Conservation (phyloP, 352 stramenopile species). For the Thraustochytrium sp. region DNA sequence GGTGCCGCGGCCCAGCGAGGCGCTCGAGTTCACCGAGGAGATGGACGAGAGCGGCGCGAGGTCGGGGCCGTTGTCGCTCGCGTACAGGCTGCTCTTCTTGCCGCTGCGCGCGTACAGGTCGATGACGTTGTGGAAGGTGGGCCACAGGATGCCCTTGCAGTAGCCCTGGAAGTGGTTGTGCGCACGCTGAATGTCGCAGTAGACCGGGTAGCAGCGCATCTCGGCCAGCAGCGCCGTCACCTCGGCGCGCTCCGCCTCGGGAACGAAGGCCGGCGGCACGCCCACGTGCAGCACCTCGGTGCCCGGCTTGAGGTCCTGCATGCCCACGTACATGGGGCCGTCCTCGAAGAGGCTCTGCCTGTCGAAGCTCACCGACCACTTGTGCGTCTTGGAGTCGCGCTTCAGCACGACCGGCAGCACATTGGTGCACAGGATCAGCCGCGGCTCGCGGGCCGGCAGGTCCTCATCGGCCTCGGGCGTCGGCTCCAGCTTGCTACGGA, state of each 20-base stretch:
- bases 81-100: background rate
- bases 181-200: background rate
- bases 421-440: background rate
- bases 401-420: background rate
- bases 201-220: constrained; percentile 40
- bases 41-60: background rate
- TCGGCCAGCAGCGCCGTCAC: constrained; percentile 22
- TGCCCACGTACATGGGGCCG: constrained; percentile 25
- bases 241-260: constrained; percentile 2
- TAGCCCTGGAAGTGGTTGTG: constrained; percentile 46
- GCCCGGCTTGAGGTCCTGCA: background rate
- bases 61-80: background rate
- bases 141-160: constrained; percentile 50
- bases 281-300: constrained; percentile 32
- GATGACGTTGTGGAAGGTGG: constrained; percentile 48
- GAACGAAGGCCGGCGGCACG: constrained; percentile 34
- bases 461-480: background rate
- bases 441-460: background rate
- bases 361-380: background rate
- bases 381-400: background rate
- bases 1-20: background rate
- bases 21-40: background rate
- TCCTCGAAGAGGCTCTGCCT: constrained; percentile 34
- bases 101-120: constrained; percentile 12
- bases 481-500: too few relatives aligned